Base-by-base conservation (phyloP, 2,329 filamentous ascomycete species). In the Endoconidiophora polonica region DNA sequence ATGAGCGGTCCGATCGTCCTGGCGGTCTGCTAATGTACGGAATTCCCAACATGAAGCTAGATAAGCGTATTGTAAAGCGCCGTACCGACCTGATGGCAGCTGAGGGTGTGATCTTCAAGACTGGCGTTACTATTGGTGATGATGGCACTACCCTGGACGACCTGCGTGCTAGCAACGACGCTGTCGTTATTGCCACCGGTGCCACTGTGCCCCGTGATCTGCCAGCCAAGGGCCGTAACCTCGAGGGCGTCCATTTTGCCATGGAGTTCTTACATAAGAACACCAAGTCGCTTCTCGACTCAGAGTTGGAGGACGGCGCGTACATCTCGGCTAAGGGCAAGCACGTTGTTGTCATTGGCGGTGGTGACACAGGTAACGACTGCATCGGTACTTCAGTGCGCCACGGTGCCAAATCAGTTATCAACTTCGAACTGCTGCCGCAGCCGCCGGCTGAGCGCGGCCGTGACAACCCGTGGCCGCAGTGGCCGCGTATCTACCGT, bases 1-100 rank as follows among this genome's bases (percentile, higher is more conserved):
- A 91, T 61, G 90, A 96, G 73, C 86, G 90, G 56, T 79, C 87
- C 54, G 90, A 96, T 62, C 86, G 90, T 56, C 71, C 83, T 52
- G 90, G 90, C 67, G 90, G 90, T 65, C 73, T 96, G 50, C 77
- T 96, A 60, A 95, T 95, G 90, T 95, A 96, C 62, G 90, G 90
- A 58, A 96, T 96, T 58, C 90, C 90, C 57, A 96, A 96, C 73
- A 96, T 96, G 90, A 96, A 96, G 73, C 83, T 96, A 40, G 90
- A 96, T 71, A 96, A 96, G 76, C 86, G 86, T 62, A 81, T 95
- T 56, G 90, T 96, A 54, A 90, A 95, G 73, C 84, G 90, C 48
- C 84, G 90, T 64, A 87, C 91, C 45, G 86, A 95, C 66, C 87
- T 96, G 66, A 90, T 95, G 85, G 85, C 83, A 49, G 76, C 80